A percentile compares a stretch with the other conserved stretches of the same genome.
Evolutionary conservation across 2,329 filamentous ascomycete genomes (phyloP).

Genomic region (Cercospora zeina): DNA sequence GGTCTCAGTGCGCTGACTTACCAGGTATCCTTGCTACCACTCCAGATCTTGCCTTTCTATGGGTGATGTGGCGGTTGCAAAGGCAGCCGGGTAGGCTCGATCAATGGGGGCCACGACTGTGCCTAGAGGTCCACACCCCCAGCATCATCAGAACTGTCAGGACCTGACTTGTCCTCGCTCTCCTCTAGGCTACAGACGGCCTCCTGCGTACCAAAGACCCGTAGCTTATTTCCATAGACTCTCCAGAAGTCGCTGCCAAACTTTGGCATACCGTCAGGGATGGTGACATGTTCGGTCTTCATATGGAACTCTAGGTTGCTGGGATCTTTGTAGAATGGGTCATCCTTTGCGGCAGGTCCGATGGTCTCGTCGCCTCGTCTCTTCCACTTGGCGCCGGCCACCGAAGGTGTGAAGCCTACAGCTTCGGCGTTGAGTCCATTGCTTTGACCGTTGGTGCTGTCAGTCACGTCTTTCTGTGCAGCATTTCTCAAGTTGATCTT

Average conservation of each 20-base stretch:
- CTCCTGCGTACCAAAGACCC: constrained; percentile 62
- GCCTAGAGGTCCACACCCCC: constrained; percentile 19
- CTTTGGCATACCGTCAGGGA: constrained; percentile 50
- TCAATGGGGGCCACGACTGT: constrained; percentile 6
- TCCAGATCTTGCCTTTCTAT: constrained; percentile 13
- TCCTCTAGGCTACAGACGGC: constrained; percentile 44
- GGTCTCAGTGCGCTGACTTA: background rate
- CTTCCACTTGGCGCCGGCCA: constrained; percentile 35
- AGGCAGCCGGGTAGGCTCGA: background rate
- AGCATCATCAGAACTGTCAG: constrained; percentile 17
- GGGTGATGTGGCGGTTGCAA: background rate
- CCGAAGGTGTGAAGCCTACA: constrained; percentile 34
- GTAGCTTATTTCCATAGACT: constrained; percentile 59
- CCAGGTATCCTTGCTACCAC: constrained; percentile 14
- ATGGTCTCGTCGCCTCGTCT: constrained; percentile 35
- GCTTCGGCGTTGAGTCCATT: constrained; percentile 15
- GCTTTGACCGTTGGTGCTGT: constrained; percentile 13
- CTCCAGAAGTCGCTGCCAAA: constrained; percentile 58
- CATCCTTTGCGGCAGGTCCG: constrained; percentile 26
- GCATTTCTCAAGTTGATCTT: constrained; percentile 21
- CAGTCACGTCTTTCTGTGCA: constrained; percentile 6
- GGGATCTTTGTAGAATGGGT: constrained; percentile 34
- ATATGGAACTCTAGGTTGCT: constrained; percentile 29
- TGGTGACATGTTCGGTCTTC: constrained; percentile 36
- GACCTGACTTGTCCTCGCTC: background rate